These are phyloP conservation scores for Lobosporangium transversale DNA, from an alignment of 192 early-diverging fungal species.

Conservation along the genomic window DNA sequence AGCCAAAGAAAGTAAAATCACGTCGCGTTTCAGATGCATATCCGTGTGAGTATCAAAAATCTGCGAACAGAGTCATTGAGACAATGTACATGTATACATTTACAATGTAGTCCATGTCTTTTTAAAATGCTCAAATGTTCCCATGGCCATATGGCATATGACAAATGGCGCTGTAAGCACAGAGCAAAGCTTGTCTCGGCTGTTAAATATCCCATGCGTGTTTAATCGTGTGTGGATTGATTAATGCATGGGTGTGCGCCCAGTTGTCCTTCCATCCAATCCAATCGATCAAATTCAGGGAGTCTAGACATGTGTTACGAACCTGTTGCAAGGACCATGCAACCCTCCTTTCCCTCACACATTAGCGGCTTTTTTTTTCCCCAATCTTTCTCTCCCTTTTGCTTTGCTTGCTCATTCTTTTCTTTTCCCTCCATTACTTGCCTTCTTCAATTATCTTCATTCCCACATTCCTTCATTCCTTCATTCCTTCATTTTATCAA, in stretches of 20 bases:
- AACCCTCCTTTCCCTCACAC: not conserved
- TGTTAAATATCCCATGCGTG: no score
- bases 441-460: not conserved
- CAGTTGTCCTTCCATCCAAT: no score
- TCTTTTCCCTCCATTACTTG: not conserved
- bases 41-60: no score
- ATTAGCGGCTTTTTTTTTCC: not conserved
- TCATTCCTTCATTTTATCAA: not conserved
- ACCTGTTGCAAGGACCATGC: not conserved
- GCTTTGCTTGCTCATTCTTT: not conserved
- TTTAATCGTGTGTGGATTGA: not conserved
- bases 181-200: no score
- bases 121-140: not conserved
- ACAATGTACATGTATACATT: not conserved
- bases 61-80: not conserved
- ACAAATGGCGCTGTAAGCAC: not conserved
- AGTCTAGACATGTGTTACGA: no score
- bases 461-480: not conserved
- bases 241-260: not conserved
- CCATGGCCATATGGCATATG: not conserved
- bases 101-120: not conserved
- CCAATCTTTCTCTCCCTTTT: not conserved
- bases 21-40: no score
- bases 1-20: not conserved
- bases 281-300: no score